Base-by-base conservation (phyloP, 805 yeast genomes). In the Metschnikowia lunata region DNA sequence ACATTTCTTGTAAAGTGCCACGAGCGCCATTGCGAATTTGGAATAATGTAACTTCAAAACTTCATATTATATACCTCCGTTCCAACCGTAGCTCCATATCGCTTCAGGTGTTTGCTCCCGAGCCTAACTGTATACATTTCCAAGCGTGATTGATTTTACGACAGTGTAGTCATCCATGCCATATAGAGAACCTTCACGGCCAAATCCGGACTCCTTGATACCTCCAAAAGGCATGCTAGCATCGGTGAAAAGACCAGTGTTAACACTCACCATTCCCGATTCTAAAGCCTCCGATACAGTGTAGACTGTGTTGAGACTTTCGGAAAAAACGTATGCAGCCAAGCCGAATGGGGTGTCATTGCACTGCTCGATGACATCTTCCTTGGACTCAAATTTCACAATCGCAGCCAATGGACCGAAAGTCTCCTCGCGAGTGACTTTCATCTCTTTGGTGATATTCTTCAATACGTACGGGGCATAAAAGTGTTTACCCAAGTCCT, bases 391-490 rank as follows among this genome's bases (percentile, higher is more conserved):
- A 52, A 80, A 82, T 46, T 76, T 71, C 40, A 76, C 63, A 11
- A 81, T 61, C 4, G 84, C 81, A 43, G 79, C 82, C 46, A 81
- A 63, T 2, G 87, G 86, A 30, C 86, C 86, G 52, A 81, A 81
- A 6, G 83, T 80, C 62, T 81, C 87, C 54, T 81, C 83, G 32
- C 62, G 61, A 6, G 72, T 60, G 7, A 79, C 80, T 50, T 63
- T 65, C 67, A 79, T 76, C 23, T 72, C 72, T 33, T 63, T 67
- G 30, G 80, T 69, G 26, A 79, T 81, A 55, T 77, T 67, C 11
- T 73, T 66, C 39, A 81, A 56, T 12, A 81, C 74, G 6, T 79
- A 71, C 31, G 85, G 86, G 14, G 75, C 66, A 52, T 76, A 77
- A 54, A 76, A 81, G 49, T 73, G 62, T 43, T 71, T 66, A 29